phyloP scores from a whole-genome alignment of 768 basidiomycete species.

The Mycena epipterygia region DNA sequence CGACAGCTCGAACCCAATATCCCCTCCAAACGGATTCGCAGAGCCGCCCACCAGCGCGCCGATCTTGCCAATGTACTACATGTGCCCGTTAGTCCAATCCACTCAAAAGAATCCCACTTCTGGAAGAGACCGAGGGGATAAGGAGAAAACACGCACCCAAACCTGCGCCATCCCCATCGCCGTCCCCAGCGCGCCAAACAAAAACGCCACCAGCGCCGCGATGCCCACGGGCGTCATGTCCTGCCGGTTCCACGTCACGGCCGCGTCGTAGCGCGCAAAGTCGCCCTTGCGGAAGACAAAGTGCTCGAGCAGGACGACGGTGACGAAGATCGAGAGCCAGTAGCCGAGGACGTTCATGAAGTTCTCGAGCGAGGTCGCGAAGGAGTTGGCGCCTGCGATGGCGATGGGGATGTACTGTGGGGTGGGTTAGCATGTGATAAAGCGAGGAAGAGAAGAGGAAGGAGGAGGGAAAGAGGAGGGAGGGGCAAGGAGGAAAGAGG shows the following conservation, averaged over 20 bases:
- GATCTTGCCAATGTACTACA: slow-evolving; percentile 47
- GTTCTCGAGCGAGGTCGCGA: slow-evolving; percentile 55
- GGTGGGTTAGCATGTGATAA: slow-evolving; percentile 21
- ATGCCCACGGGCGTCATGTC: slow-evolving; percentile 51
- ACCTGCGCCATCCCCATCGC: slow-evolving; percentile 52
- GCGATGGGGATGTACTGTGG: slow-evolving; percentile 56
- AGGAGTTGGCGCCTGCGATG: slow-evolving; percentile 63
- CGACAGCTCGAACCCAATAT: slow-evolving; percentile 54
- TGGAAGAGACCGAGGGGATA: background rate
- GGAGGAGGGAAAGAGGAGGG: too few relatives aligned
- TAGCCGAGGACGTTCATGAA: slow-evolving; percentile 66
- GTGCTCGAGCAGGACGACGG: slow-evolving; percentile 64
- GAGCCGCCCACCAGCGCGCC: slow-evolving; percentile 40
- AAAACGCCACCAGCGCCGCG: slow-evolving; percentile 50
- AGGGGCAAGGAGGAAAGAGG: too few relatives aligned
- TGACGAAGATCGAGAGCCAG: slow-evolving; percentile 66
- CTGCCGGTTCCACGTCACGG: slow-evolving; percentile 47
- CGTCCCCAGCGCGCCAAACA: slow-evolving; percentile 54
- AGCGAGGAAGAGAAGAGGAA: background rate
- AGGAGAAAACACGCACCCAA: background rate
- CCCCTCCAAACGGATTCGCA: slow-evolving; percentile 45
- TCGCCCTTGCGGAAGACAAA: slow-evolving; percentile 60
- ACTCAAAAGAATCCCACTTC: background rate
- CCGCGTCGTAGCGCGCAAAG: slow-evolving; percentile 49
- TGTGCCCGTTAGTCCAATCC: background rate